phyloP scores from a whole-genome alignment of 2,329 filamentous ascomycete species.

The Calycina herbarum region DNA sequence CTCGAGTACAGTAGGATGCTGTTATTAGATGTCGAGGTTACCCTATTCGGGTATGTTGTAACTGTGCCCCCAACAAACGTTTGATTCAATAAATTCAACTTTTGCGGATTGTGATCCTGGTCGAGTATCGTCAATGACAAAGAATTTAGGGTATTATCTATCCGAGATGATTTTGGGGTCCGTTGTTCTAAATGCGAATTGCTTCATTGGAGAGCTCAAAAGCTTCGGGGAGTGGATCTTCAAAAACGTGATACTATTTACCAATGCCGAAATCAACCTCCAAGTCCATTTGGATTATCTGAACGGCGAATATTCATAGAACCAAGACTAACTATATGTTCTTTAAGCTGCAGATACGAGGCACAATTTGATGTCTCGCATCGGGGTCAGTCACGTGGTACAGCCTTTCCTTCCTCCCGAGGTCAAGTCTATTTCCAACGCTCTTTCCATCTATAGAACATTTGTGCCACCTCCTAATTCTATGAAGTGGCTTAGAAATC shows the following conservation, averaged over 20 bases:
- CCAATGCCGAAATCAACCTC: not conserved
- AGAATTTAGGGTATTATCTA: not conserved
- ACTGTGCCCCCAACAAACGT: not conserved
- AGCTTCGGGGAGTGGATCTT: not conserved
- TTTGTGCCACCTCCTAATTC: no score
- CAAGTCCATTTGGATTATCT: not conserved
- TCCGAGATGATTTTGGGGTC: conserved; percentile 3
- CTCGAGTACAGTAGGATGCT: not conserved
- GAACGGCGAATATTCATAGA: not conserved
- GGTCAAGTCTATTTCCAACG: no score
- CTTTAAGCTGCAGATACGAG: not conserved
- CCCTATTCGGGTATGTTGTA: conserved; percentile 3
- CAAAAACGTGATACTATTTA: not conserved
- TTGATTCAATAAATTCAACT: not conserved
- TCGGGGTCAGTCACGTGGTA: not conserved
- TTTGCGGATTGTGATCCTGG: conserved; percentile 6
- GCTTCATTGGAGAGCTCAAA: not conserved
- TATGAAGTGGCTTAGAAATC: no score
- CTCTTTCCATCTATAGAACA: no score
- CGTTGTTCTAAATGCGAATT: not conserved
- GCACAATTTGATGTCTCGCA: not conserved
- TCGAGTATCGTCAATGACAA: not conserved
- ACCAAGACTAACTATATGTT: not conserved
- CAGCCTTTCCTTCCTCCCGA: not conserved
- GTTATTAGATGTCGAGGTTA: not conserved